Conservation (phyloP, 257 asterid genomes). For the Leonotis leonurus region DNA sequence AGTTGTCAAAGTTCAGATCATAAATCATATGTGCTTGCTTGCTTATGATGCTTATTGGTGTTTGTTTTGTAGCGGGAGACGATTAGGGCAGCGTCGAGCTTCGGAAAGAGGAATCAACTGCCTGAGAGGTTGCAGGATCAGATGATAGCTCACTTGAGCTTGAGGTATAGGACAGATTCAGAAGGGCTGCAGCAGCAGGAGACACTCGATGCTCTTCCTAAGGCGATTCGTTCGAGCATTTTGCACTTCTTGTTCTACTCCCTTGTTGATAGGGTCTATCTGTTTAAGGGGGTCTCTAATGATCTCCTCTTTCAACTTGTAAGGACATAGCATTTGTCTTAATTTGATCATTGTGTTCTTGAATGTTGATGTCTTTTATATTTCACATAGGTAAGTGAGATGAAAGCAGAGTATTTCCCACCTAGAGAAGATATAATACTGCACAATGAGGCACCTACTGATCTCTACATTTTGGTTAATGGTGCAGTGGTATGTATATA, state of each 20-base stretch:
- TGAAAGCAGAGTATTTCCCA: slow-evolving; percentile 75
- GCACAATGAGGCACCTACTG: slow-evolving; percentile 73
- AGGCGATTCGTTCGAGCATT: slow-evolving; percentile 72
- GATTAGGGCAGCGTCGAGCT: slow-evolving; percentile 64
- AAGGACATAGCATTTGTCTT: slow-evolving; percentile 6
- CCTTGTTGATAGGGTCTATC: slow-evolving; percentile 59
- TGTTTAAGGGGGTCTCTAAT: slow-evolving; percentile 67
- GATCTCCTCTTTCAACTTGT: slow-evolving; percentile 92
- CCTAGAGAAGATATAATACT: slow-evolving; percentile 66
- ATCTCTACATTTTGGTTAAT: slow-evolving; percentile 56
- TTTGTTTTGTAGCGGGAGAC: slow-evolving; percentile 46
- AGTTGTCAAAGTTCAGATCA: too few relatives aligned
- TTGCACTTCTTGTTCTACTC: slow-evolving; percentile 57
- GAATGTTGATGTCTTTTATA: not conserved
- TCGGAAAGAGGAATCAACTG: slow-evolving; percentile 63
- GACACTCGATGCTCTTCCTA: slow-evolving; percentile 69
- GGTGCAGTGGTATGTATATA: slow-evolving; percentile 71
- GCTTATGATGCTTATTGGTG: too few relatives aligned
- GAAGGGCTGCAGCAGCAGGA: slow-evolving; percentile 89
- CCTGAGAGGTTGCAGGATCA: slow-evolving; percentile 68
- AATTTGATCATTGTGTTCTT: not conserved
- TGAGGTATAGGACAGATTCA: slow-evolving; percentile 69
- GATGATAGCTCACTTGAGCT: slow-evolving; percentile 75
- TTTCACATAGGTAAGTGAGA: slow-evolving; percentile 51
- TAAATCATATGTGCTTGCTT: too few relatives aligned